These are phyloP conservation scores for Santalum album DNA, from an alignment of 164 flowering plant genomes.

Conservation along the genomic window DNA sequence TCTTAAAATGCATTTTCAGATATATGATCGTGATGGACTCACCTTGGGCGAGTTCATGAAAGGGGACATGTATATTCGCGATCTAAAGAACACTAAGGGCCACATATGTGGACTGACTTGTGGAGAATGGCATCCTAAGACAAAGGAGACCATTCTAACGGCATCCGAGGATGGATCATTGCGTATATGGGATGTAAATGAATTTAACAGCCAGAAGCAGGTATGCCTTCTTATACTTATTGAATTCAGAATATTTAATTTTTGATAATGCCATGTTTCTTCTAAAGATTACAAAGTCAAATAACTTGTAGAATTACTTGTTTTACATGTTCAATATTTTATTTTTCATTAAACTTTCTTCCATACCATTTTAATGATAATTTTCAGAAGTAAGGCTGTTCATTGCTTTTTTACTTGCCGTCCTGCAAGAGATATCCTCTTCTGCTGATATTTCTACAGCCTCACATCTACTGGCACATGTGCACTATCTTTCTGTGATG, in stretches of 20 bases:
- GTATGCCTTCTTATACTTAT: constrained; percentile 17
- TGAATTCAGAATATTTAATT: not conserved
- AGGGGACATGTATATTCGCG: constrained; percentile 98
- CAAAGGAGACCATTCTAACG: constrained; percentile 84
- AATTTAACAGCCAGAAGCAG: constrained; percentile 93
- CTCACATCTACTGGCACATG: no score
- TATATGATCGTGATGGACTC: constrained; percentile 95
- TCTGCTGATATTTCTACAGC: no score
- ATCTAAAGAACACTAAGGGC: constrained; percentile 93
- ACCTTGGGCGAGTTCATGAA: constrained; percentile 88
- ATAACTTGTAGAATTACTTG: no score
- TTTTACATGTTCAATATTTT: no score
- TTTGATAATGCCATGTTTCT: not conserved
- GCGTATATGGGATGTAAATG: constrained; percentile 98
- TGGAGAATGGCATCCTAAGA: constrained; percentile 92
- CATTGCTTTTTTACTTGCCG: no score
- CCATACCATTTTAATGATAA: no score
- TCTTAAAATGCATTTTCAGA: constrained; percentile 29
- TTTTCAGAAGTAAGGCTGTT: no score
- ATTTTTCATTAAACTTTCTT: no score
- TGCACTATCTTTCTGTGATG: no score
- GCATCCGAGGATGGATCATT: constrained; percentile 97
- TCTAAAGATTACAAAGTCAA: no score
- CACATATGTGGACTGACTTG: constrained; percentile 93
- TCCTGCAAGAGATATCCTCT: no score